Conservation (phyloP, 148 eudicot genomes). For the Nepenthes gracilis region DNA sequence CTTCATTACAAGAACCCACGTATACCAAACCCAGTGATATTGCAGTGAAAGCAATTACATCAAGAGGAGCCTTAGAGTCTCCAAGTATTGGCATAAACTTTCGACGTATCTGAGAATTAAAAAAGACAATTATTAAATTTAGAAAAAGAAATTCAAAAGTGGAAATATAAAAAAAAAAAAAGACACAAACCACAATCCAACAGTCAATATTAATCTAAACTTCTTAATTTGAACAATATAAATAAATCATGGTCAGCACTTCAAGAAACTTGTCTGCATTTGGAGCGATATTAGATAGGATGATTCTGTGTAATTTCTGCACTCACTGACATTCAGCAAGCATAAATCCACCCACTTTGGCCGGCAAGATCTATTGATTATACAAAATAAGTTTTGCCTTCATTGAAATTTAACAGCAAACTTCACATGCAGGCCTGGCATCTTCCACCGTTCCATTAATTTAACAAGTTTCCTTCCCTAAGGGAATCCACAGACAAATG, state of each 20-base stretch:
- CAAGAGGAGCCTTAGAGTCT: slow-evolving; percentile 70
- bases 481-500: background rate
- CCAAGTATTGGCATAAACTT: slow-evolving; percentile 61
- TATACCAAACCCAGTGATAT: slow-evolving; percentile 67
- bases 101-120: slow-evolving; percentile 40
- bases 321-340: too few relatives aligned
- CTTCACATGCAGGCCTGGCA: background rate
- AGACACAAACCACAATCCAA: background rate
- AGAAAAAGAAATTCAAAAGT: background rate
- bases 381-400: too few relatives aligned
- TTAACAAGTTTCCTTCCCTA: too few relatives aligned
- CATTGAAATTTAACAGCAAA: too few relatives aligned
- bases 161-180: background rate
- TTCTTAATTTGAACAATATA: too few relatives aligned
- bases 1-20: slow-evolving; percentile 88
- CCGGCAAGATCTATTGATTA: too few relatives aligned
- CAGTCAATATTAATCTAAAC: background rate
- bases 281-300: too few relatives aligned
- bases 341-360: too few relatives aligned
- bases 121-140: background rate
- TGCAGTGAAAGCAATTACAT: slow-evolving; percentile 82
- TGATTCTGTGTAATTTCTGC: too few relatives aligned
- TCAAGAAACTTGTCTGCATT: too few relatives aligned
- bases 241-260: too few relatives aligned
- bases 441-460: too few relatives aligned